A percentile compares a stretch with the other conserved stretches of the same genome.
These are phyloP conservation scores for Aspergillus sergii DNA, from an alignment of 2,329 filamentous ascomycete genomes.

Conservation along the genomic window DNA sequence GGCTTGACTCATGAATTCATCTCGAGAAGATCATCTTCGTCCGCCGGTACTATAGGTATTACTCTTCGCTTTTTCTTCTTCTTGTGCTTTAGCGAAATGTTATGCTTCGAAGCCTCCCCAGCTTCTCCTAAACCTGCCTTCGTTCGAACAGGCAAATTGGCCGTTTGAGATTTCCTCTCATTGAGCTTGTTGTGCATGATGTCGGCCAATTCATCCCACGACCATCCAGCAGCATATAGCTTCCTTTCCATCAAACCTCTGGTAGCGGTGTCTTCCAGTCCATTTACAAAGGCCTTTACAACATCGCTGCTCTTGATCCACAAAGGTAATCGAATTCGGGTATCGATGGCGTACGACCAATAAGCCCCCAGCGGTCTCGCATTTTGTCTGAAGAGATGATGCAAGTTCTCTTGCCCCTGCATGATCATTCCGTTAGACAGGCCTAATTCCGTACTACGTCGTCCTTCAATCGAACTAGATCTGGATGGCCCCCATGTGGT, in stretches of 20 bases:
- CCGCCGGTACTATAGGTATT: conserved; percentile 33
- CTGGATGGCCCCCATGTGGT: conserved; percentile 17
- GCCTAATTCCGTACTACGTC: background rate
- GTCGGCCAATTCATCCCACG: conserved; percentile 24
- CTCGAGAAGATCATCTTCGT: conserved; percentile 28
- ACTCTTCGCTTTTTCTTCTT: conserved; percentile 25
- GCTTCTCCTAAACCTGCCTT: background rate
- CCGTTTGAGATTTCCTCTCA: background rate
- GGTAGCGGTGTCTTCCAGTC: conserved; percentile 26
- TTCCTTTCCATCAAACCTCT: conserved; percentile 23
- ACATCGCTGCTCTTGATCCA: conserved; percentile 23
- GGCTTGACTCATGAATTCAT: background rate
- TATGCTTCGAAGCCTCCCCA: background rate
- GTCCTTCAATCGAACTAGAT: background rate
- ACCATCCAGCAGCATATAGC: conserved; percentile 29
- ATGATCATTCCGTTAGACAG: no score
- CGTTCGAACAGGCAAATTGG: background rate
- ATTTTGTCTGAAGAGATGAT: conserved; percentile 24
- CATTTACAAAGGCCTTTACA: conserved; percentile 35
- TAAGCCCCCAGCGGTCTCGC: conserved; percentile 28
- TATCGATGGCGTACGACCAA: conserved; percentile 23
- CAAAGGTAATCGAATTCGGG: conserved; percentile 20
- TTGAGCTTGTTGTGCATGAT: conserved; percentile 14
- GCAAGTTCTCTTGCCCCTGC: background rate
- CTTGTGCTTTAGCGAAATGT: background rate